phyloP scores from a whole-genome alignment of 257 asterid species.

The Ilex asprella region DNA sequence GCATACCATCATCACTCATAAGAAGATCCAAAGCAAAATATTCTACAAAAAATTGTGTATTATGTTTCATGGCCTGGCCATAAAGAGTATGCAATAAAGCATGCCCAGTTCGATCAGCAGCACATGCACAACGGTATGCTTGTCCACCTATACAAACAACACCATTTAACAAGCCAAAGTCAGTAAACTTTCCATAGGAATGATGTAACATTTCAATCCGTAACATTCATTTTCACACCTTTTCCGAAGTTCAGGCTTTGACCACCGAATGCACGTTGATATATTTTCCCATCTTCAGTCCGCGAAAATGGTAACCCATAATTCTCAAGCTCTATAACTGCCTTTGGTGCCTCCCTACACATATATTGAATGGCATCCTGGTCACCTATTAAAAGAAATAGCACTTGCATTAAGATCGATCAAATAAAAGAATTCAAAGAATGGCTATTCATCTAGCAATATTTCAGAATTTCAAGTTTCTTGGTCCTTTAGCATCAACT shows the following conservation, averaged over 20 bases:
- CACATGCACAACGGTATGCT: not conserved
- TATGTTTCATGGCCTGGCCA: conserved; percentile 1
- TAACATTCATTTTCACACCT: conserved; percentile 31
- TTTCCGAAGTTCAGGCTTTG: conserved; percentile 93
- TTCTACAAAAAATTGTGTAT: not conserved
- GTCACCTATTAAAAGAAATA: conserved; percentile 50
- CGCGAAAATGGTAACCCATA: conserved; percentile 94
- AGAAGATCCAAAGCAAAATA: not conserved
- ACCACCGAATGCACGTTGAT: conserved; percentile 99
- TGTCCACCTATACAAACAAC: too few species aligned
- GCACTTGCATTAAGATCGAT: conserved; percentile 3
- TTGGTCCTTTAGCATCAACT: not conserved
- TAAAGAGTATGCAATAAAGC: not conserved
- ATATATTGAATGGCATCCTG: conserved; percentile 95
- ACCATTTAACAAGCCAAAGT: too few species aligned
- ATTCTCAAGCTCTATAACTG: conserved; percentile 87
- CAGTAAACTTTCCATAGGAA: too few species aligned
- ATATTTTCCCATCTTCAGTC: conserved; percentile 93
- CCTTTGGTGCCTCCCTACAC: conserved; percentile 96
- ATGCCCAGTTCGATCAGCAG: not conserved
- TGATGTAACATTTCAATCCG: too few species aligned
- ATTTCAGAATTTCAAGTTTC: too few species aligned
- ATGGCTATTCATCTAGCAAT: too few species aligned
- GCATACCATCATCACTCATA: not conserved
- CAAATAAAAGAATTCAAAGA: too few species aligned